These are phyloP conservation scores for Clavispora phyllophila DNA, from an alignment of 805 yeast genomes.

Conservation along the genomic window DNA sequence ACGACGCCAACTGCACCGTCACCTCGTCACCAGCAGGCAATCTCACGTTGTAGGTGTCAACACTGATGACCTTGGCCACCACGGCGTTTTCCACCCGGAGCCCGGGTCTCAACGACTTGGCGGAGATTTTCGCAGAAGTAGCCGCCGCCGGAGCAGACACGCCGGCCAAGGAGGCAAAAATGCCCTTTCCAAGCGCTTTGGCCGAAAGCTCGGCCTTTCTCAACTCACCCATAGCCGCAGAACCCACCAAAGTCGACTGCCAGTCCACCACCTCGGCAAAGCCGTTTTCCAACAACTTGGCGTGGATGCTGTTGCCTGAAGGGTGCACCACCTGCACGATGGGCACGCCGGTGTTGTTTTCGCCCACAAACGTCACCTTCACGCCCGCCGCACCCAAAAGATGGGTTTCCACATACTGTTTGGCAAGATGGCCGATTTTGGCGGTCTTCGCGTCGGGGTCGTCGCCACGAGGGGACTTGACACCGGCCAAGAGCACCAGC, in stretches of 20 bases:
- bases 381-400: conserved; percentile 51
- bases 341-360: conserved; percentile 55
- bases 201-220: conserved; percentile 66
- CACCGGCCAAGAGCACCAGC: conserved; percentile 67
- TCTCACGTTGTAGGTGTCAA: conserved; percentile 61
- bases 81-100: conserved; percentile 44
- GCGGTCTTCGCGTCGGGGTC: conserved; percentile 32
- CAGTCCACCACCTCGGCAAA: conserved; percentile 73
- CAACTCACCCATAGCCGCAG: conserved; percentile 53
- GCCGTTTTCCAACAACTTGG: conserved; percentile 62
- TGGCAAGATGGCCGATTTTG: conserved; percentile 56
- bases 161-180: conserved; percentile 45
- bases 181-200: conserved; percentile 49
- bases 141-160: conserved; percentile 12
- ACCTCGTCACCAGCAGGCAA: conserved; percentile 46
- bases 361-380: conserved; percentile 56
- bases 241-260: conserved; percentile 69
- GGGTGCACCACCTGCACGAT: conserved; percentile 62
- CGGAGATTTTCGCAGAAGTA: conserved; percentile 8
- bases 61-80: conserved; percentile 57
- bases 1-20: conserved; percentile 70
- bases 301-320: conserved; percentile 68
- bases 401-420: conserved; percentile 56
- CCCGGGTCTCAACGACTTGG: conserved; percentile 38
- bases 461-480: conserved; percentile 66